phyloP scores from a whole-genome alignment of 177 flowering plant genomes.

The Vitis hybrid region DNA sequence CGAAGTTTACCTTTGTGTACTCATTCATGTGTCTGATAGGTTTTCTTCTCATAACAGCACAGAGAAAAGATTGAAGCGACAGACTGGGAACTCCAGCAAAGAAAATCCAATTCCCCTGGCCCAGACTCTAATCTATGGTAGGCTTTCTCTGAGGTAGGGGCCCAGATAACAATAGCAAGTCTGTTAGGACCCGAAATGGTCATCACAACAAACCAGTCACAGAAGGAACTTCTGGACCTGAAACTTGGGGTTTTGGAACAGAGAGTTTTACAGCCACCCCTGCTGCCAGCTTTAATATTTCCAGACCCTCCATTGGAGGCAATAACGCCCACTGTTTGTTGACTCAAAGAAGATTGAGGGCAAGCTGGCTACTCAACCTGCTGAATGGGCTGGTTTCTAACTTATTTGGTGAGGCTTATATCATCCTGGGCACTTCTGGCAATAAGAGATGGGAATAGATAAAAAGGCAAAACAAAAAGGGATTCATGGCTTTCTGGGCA shows the following conservation, averaged over 20 bases:
- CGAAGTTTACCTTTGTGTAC: slow-evolving; percentile 11
- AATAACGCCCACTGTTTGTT: slow-evolving; percentile 45
- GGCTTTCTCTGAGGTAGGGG: slow-evolving; percentile 43
- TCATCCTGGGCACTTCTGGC: not conserved
- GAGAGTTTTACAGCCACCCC: slow-evolving; percentile 70
- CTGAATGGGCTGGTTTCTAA: slow-evolving; percentile 98
- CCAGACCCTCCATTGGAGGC: slow-evolving; percentile 30
- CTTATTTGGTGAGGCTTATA: not conserved
- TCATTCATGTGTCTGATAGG: not conserved
- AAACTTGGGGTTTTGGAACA: slow-evolving; percentile 77
- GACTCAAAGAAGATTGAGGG: slow-evolving; percentile 37
- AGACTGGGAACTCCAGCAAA: slow-evolving; percentile 57
- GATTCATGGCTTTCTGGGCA: not conserved
- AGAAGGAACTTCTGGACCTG: slow-evolving; percentile 30
- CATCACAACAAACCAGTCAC: slow-evolving; percentile 40
- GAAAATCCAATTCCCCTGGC: slow-evolving; percentile 31
- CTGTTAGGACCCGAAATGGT: slow-evolving; percentile 70
- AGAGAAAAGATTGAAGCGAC: slow-evolving; percentile 57
- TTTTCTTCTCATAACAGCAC: slow-evolving; percentile 24
- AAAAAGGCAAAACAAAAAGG: too few species aligned
- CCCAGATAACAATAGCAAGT: slow-evolving; percentile 34
- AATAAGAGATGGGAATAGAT: not conserved
- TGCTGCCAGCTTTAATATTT: slow-evolving; percentile 34
- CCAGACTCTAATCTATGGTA: slow-evolving; percentile 64
- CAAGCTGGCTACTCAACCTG: slow-evolving; percentile 67